Evolutionary conservation across 495 filamentous ascomycete species (phyloP).

Genomic region (Pyrenula massariospora): DNA sequence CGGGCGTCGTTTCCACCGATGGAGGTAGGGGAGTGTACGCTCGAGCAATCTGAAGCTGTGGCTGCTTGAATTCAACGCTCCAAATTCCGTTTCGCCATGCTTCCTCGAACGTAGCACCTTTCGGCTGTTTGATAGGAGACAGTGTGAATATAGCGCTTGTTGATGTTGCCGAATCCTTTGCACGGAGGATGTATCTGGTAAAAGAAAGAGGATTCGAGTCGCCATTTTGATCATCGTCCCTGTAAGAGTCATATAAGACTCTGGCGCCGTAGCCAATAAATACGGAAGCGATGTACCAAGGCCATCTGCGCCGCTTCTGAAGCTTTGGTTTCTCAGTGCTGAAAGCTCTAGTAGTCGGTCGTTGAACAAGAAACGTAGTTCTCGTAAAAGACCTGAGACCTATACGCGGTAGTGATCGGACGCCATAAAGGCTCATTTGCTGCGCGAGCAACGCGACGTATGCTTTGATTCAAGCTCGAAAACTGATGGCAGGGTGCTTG

Average conservation of each 20-base stretch:
- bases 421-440: background rate
- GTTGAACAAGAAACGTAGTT: background rate
- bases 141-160: constrained; percentile 69
- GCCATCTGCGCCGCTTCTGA: background rate
- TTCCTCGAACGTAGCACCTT: constrained; percentile 31
- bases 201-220: constrained; percentile 45
- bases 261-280: background rate
- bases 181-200: constrained; percentile 52
- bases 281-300: background rate
- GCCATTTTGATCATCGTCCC: background rate
- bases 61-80: constrained; percentile 89
- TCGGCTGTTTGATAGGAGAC: constrained; percentile 26
- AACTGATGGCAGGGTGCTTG: too few species aligned
- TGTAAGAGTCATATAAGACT: background rate
- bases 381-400: background rate
- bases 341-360: background rate
- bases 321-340: background rate
- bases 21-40: constrained; percentile 81
- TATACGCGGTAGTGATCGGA: background rate
- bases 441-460: too few species aligned
- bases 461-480: too few species aligned
- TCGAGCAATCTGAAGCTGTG: constrained; percentile 76
- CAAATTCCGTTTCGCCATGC: constrained; percentile 55
- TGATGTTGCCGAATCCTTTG: constrained; percentile 56
- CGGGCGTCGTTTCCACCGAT: constrained; percentile 8